A percentile compares a stretch with the other conserved stretches of the same genome.
Evolutionary conservation across 257 asterid species (phyloP).

Genomic region (Solanum sejunctum): DNA sequence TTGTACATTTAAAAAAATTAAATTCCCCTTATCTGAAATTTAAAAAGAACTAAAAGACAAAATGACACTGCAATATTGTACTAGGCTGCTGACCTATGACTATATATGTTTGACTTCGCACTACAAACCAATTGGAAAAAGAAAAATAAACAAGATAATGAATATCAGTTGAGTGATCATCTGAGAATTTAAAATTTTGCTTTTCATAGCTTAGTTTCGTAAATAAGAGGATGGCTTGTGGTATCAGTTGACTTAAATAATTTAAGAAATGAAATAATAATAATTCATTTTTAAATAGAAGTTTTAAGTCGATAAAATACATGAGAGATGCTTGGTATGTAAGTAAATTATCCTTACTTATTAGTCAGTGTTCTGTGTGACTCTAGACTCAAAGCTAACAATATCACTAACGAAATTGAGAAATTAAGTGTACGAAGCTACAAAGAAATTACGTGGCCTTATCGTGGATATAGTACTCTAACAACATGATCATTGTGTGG

Average conservation of each 20-base stretch:
- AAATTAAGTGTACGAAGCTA: neutral
- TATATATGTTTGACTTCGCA: neutral
- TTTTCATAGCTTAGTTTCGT: fast-evolving
- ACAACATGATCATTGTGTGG: neutral
- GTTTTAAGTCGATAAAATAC: no score
- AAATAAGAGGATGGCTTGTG: neutral
- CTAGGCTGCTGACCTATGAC: neutral
- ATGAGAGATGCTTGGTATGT: no score
- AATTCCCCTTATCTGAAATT: neutral
- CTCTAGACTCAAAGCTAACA: no score
- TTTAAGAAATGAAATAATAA: neutral
- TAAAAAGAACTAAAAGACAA: neutral
- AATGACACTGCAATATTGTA: neutral
- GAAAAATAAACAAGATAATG: neutral
- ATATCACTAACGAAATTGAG: no score
- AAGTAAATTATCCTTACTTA: no score
- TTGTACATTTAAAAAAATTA: neutral
- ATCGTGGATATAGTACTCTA: neutral
- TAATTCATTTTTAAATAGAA: no score
- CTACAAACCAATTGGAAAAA: neutral
- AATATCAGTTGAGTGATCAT: neutral
- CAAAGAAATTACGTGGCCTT: neutral
- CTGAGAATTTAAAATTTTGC: fast-evolving
- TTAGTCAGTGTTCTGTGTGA: no score
- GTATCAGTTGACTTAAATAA: no score